A percentile compares a stretch with the other conserved stretches of the same genome.
Evolutionary conservation across 2,329 filamentous ascomycete species (phyloP).

Genomic region (Cladophialophora psammophila): DNA sequence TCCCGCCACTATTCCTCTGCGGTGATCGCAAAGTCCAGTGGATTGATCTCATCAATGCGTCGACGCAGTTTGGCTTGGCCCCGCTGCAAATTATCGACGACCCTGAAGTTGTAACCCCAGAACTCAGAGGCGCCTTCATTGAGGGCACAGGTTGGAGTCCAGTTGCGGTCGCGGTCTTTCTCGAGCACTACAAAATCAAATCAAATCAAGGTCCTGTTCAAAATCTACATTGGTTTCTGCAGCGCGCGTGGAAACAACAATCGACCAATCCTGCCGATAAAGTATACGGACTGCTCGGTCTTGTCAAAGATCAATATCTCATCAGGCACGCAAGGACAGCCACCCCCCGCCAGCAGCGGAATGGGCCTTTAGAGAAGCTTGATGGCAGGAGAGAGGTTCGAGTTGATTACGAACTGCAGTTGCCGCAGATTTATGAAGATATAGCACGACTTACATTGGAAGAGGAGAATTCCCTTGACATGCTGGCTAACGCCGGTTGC

Average conservation of each 20-base stretch:
- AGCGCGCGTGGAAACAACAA: not conserved
- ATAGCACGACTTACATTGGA: not conserved
- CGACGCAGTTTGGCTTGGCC: not conserved
- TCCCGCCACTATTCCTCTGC: not conserved
- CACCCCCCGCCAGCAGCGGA: not conserved
- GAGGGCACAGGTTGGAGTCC: slow-evolving; percentile 1
- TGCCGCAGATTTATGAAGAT: not conserved
- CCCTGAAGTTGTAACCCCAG: not conserved
- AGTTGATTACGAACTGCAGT: not conserved
- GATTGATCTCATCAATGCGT: not conserved
- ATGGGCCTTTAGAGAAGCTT: not conserved
- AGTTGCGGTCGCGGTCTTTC: not conserved
- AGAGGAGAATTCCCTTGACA: not conserved
- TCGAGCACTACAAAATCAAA: not conserved
- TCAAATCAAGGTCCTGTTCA: not conserved
- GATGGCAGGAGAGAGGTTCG: not conserved
- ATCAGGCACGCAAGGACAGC: not conserved
- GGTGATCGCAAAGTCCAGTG: not conserved
- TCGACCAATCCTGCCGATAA: not conserved
- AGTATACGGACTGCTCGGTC: not conserved
- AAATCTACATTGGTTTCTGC: not conserved
- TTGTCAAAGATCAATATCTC: not conserved
- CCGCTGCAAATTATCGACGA: not conserved
- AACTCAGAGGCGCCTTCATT: slow-evolving; percentile 1
- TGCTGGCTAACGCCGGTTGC: not conserved